phyloP scores from a whole-genome alignment of 2,329 filamentous ascomycete species.

The Aspergillus vadensis region DNA sequence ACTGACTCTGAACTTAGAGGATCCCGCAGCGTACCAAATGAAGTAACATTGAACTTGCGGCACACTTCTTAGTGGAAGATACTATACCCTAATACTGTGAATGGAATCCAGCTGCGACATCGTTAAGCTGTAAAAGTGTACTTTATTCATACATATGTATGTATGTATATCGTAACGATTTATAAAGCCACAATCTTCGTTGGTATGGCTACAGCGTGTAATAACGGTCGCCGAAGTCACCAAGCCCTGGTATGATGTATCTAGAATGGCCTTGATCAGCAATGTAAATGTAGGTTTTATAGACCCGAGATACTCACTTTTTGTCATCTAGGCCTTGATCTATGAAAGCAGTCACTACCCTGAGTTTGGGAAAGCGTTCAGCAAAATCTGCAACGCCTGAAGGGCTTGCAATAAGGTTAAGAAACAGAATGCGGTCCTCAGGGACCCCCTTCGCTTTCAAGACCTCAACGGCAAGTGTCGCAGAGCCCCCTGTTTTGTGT shows the following conservation, averaged over 20 bases:
- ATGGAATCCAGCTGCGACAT: not conserved
- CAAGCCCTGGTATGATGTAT: slow-evolving; percentile 91
- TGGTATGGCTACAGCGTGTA: slow-evolving; percentile 71
- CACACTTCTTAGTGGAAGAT: not conserved
- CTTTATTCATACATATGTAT: not conserved
- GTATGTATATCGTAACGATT: not conserved
- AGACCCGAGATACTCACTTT: slow-evolving; percentile 66
- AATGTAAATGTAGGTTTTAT: not conserved
- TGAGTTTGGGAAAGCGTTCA: slow-evolving; percentile 80
- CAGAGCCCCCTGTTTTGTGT: slow-evolving; percentile 71
- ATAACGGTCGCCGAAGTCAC: slow-evolving; percentile 94
- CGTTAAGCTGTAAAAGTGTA: not conserved
- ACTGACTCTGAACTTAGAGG: slow-evolving; percentile 25
- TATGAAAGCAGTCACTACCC: slow-evolving; percentile 93
- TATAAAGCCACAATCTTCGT: not conserved
- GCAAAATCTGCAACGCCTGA: slow-evolving; percentile 89
- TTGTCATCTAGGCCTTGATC: slow-evolving; percentile 96
- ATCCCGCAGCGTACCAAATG: slow-evolving; percentile 16
- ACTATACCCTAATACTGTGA: not conserved
- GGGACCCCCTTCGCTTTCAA: slow-evolving; percentile 87
- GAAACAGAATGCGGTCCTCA: slow-evolving; percentile 91
- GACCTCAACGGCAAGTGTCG: slow-evolving; percentile 95
- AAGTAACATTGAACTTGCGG: slow-evolving; percentile 5
- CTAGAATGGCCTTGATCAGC: slow-evolving; percentile 52
- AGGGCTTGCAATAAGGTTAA: slow-evolving; percentile 97